Evolutionary conservation across 2,329 filamentous ascomycete species (phyloP).

Genomic region (Neonectria punicea): DNA sequence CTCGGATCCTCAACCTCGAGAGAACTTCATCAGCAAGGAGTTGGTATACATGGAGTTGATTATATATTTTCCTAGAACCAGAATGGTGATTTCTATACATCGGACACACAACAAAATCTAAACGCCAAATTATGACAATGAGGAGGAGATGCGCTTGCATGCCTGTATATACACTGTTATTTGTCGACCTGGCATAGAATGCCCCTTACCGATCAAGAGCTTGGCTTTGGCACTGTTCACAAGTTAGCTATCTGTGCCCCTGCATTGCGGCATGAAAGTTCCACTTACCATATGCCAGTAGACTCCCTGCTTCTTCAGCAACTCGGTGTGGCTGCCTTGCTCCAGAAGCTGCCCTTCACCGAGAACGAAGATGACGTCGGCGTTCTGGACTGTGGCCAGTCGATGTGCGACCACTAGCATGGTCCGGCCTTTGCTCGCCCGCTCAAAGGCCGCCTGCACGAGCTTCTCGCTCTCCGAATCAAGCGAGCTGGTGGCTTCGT

Average conservation of each 20-base stretch:
- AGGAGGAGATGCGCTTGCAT: slow-evolving; percentile 4
- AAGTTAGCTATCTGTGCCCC: slow-evolving; percentile 34
- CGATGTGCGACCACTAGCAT: slow-evolving; percentile 83
- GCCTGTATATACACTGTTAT: background rate
- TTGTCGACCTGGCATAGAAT: background rate
- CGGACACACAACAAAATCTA: slow-evolving; percentile 25
- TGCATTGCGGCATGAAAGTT: background rate
- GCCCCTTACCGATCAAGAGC: slow-evolving; percentile 60
- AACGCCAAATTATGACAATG: slow-evolving; percentile 1
- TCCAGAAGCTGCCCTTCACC: slow-evolving; percentile 69
- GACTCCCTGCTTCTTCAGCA: slow-evolving; percentile 62
- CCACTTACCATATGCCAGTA: slow-evolving; percentile 68
- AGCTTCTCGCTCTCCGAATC: slow-evolving; percentile 71
- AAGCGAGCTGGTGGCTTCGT: slow-evolving; percentile 78
- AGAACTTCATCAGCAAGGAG: slow-evolving; percentile 17
- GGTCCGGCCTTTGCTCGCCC: slow-evolving; percentile 67
- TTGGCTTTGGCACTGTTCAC: slow-evolving; percentile 66
- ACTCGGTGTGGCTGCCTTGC: slow-evolving; percentile 62
- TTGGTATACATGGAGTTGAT: slow-evolving; percentile 15
- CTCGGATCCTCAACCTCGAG: background rate
- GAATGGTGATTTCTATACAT: slow-evolving; percentile 9
- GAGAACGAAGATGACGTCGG: slow-evolving; percentile 83
- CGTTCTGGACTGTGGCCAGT: slow-evolving; percentile 80
- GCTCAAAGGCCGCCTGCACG: slow-evolving; percentile 76
- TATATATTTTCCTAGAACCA: slow-evolving; percentile 10